A percentile compares a stretch with the other conserved stretches of the same genome.
Evolutionary conservation across 2,329 filamentous ascomycete species (phyloP).

Genomic region (Microdochium nivale): DNA sequence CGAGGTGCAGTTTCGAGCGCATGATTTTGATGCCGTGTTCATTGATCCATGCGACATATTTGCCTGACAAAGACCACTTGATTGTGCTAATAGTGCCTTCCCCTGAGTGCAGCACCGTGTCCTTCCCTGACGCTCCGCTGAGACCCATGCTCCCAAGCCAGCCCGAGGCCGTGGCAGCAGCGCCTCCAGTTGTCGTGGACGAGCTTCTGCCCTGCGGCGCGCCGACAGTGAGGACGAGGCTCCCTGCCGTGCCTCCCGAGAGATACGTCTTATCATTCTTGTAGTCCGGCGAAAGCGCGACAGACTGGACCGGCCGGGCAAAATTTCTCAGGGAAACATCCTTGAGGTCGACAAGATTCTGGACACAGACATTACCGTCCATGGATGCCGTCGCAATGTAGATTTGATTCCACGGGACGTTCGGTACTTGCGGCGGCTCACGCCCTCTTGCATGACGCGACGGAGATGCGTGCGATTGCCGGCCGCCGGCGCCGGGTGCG

Average conservation of each 20-base stretch:
- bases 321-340: slow-evolving; percentile 92
- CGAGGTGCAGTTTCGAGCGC: slow-evolving; percentile 77
- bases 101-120: slow-evolving; percentile 80
- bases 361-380: slow-evolving; percentile 90
- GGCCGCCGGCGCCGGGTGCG: slow-evolving; percentile 20
- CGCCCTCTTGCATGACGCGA: slow-evolving; percentile 43
- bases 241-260: slow-evolving; percentile 82
- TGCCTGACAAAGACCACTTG: slow-evolving; percentile 89
- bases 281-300: slow-evolving; percentile 91
- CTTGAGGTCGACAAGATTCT: slow-evolving; percentile 76
- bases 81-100: slow-evolving; percentile 88
- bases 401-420: slow-evolving; percentile 80
- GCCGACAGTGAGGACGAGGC: slow-evolving; percentile 76
- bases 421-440: slow-evolving; percentile 51
- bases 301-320: slow-evolving; percentile 81
- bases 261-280: slow-evolving; percentile 83
- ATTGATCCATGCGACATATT: slow-evolving; percentile 91
- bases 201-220: slow-evolving; percentile 74
- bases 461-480: slow-evolving; percentile 30
- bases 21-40: slow-evolving; percentile 98
- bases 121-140: slow-evolving; percentile 68
- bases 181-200: slow-evolving; percentile 78
- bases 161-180: slow-evolving; percentile 73
- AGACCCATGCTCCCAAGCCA: slow-evolving; percentile 89
- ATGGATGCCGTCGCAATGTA: slow-evolving; percentile 90